Evolutionary conservation across 495 filamentous ascomycete genomes (phyloP).

Genomic region (Margaritispora aquatica): DNA sequence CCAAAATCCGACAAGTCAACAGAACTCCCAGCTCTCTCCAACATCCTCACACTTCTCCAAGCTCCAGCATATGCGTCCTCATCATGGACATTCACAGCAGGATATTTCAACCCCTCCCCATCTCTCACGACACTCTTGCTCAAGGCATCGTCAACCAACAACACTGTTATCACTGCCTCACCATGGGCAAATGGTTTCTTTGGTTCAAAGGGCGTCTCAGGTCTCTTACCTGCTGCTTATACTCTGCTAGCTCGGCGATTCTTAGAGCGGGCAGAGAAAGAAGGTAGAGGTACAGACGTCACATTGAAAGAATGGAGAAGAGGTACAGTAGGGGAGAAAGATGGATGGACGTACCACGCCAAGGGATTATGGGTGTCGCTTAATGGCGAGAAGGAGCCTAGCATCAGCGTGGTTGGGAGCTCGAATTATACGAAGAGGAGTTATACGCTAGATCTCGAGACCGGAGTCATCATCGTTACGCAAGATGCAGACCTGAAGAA

Average conservation of each 20-base stretch:
- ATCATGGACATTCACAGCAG: slow-evolving; percentile 92
- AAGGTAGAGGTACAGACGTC: slow-evolving; percentile 54
- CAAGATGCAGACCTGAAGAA: slow-evolving; percentile 65
- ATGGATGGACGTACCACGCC: slow-evolving; percentile 96
- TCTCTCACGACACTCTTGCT: slow-evolving; percentile 73
- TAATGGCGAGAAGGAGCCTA: slow-evolving; percentile 51
- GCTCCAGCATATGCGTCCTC: slow-evolving; percentile 54
- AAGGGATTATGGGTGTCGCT: slow-evolving; percentile 94
- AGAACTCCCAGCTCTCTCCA: slow-evolving; percentile 73
- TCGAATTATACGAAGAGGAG: slow-evolving; percentile 95
- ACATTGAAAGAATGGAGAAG: slow-evolving; percentile 81
- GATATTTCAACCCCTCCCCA: slow-evolving; percentile 95
- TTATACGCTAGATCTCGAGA: slow-evolving; percentile 86
- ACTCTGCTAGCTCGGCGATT: slow-evolving; percentile 81
- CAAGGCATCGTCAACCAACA: slow-evolving; percentile 54
- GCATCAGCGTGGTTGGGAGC: slow-evolving; percentile 78
- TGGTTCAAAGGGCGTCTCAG: slow-evolving; percentile 78
- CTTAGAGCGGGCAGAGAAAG: slow-evolving; percentile 58
- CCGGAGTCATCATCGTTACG: slow-evolving; percentile 79
- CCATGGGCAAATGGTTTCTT: slow-evolving; percentile 96
- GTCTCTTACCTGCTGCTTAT: slow-evolving; percentile 87
- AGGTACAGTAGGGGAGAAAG: slow-evolving; percentile 71
- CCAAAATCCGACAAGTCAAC: slow-evolving; percentile 69
- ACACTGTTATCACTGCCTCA: slow-evolving; percentile 88
- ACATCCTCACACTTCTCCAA: slow-evolving; percentile 62